Conservation (phyloP, 768 basidiomycete species). For the Hericium rajendrae region DNA sequence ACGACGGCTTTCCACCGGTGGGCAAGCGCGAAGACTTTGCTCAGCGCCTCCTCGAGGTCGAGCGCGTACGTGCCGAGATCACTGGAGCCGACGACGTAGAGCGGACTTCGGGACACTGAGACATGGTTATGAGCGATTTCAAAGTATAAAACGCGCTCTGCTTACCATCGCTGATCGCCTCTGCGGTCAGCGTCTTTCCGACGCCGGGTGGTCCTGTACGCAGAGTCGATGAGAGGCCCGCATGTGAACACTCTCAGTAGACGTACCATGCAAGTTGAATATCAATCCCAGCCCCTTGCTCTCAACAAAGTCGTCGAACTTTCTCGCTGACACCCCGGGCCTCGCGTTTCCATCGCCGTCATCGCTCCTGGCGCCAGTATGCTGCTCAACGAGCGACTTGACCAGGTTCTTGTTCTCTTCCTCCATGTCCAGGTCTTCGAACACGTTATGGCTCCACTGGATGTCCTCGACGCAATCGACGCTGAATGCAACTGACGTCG, state of each 20-base stretch:
- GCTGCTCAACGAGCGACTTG: background rate
- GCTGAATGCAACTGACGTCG: background rate
- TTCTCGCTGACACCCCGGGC: background rate
- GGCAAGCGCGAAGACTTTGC: constrained; percentile 16
- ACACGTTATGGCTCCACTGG: background rate
- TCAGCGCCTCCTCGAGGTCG: constrained; percentile 8
- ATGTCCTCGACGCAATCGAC: background rate
- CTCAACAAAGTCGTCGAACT: background rate
- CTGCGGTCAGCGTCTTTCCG: background rate
- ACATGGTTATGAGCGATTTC: too few relatives aligned
- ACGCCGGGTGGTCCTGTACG: background rate
- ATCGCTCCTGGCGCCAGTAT: background rate
- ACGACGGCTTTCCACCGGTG: constrained; percentile 16
- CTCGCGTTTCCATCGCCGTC: background rate
- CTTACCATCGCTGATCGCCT: background rate
- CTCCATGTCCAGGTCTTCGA: background rate
- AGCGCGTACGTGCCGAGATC: constrained; percentile 6
- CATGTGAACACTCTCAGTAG: background rate
- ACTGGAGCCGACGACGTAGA: background rate
- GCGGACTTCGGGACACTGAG: background rate
- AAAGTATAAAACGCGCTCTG: too few relatives aligned
- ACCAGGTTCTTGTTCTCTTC: background rate
- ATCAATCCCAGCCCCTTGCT: constrained; percentile 1
- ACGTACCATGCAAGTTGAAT: background rate
- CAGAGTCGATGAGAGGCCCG: background rate